These are phyloP conservation scores for Serendipita vermifera DNA, from an alignment of 768 basidiomycete species.

Conservation along the genomic window DNA sequence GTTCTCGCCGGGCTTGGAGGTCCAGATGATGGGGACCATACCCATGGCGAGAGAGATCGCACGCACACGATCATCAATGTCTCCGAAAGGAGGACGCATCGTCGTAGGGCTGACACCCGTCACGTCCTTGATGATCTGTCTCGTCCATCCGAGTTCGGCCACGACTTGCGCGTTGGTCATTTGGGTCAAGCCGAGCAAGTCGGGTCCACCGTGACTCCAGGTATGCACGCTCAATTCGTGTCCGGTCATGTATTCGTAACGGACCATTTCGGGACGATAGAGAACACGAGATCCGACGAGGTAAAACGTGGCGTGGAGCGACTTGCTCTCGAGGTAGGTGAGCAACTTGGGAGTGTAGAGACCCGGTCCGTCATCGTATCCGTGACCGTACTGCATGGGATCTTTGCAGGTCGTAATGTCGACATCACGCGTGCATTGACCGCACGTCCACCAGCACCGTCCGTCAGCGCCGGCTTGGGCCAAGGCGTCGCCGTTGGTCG, in stretches of 20 bases:
- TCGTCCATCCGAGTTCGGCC: conserved; percentile 88
- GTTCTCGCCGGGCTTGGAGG: conserved; percentile 39
- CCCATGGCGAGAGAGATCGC: conserved; percentile 87
- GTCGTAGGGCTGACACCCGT: conserved; percentile 59
- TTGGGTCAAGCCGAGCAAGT: conserved; percentile 34
- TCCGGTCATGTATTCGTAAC: conserved; percentile 46
- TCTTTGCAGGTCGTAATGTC: conserved; percentile 59
- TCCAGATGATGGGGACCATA: conserved; percentile 84
- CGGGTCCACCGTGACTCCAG: conserved; percentile 66
- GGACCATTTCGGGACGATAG: conserved; percentile 57
- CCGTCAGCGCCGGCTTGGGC: conserved; percentile 43
- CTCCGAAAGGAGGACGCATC: conserved; percentile 67
- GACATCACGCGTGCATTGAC: conserved; percentile 45
- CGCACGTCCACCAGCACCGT: conserved; percentile 88
- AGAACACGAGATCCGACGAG: conserved; percentile 77
- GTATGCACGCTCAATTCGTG: conserved; percentile 80
- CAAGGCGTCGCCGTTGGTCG: conserved; percentile 26
- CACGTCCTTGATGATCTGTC: conserved; percentile 61
- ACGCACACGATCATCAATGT: conserved; percentile 86
- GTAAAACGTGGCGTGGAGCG: conserved; percentile 78
- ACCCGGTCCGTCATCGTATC: conserved; percentile 74
- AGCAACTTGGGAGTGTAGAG: conserved; percentile 64
- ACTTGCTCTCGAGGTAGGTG: conserved; percentile 49
- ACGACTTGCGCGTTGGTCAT: conserved; percentile 75
- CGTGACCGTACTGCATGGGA: conserved; percentile 65